These are phyloP conservation scores for Syzygium aqueum DNA, from an alignment of 345 rosid genomes.

Conservation along the genomic window DNA sequence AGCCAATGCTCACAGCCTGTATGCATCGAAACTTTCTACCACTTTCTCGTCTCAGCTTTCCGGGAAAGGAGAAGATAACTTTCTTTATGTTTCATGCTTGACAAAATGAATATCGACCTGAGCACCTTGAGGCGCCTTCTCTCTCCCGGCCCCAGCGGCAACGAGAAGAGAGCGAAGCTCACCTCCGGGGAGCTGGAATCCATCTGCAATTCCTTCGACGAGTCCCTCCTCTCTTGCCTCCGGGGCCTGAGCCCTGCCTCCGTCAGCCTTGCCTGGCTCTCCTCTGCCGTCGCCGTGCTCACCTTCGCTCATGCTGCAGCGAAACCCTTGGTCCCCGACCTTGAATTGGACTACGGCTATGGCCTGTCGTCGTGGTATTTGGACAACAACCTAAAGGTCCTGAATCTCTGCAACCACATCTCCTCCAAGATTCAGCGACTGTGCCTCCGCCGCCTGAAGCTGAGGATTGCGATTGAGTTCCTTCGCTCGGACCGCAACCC, in stretches of 20 bases:
- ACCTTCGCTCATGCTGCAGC: background rate
- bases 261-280: background rate
- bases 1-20: background rate
- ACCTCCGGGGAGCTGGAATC: background rate
- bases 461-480: background rate
- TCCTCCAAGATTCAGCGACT: background rate
- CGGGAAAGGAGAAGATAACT: background rate
- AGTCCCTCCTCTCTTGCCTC: background rate
- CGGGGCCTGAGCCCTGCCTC: background rate
- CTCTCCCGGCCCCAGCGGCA: background rate
- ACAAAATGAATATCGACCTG: background rate
- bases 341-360: background rate
- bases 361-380: background rate
- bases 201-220: background rate
- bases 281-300: background rate
- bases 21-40: background rate
- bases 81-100: background rate
- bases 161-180: background rate
- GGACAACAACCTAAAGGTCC: fast-evolving
- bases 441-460: background rate
- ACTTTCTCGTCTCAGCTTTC: background rate
- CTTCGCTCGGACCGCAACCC: background rate
- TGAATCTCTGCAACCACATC: background rate
- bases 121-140: background rate
- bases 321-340: background rate